A percentile compares a stretch with the other conserved stretches of the same genome.
These are phyloP conservation scores for Stagonosporopsis cucurbitacearum DNA, from an alignment of 2,329 filamentous ascomycete species.

Conservation along the genomic window DNA sequence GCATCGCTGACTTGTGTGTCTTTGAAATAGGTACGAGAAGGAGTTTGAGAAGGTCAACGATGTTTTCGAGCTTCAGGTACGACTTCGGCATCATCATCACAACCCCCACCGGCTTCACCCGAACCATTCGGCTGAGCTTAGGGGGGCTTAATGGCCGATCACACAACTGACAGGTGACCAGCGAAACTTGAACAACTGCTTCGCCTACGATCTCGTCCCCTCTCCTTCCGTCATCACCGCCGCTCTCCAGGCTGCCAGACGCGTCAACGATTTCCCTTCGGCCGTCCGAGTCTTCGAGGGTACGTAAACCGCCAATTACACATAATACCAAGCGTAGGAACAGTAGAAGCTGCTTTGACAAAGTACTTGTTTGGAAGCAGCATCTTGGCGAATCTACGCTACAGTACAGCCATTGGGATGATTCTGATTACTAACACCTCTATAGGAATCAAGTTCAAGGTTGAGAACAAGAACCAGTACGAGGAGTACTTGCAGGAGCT, in stretches of 20 bases:
- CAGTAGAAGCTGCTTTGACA: not conserved
- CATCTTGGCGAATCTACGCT: not conserved
- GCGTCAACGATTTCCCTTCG: constrained; percentile 98
- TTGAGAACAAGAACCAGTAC: constrained; percentile 98
- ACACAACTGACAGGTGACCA: constrained; percentile 48
- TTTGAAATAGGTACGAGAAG: constrained; percentile 85
- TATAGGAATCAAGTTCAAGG: constrained; percentile 96
- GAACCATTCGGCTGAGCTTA: constrained; percentile 16
- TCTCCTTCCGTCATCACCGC: constrained; percentile 89
- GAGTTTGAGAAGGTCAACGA: constrained; percentile 98
- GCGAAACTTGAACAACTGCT: constrained; percentile 99
- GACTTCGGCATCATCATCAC: constrained; percentile 35
- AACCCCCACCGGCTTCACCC: constrained; percentile 25
- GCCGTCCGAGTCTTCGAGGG: constrained; percentile 99
- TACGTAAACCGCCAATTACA: constrained; percentile 55
- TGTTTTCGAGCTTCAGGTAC: constrained; percentile 99
- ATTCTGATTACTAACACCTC: constrained; percentile 33
- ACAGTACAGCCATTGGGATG: constrained; percentile 14
- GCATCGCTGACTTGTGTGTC: constrained; percentile 35
- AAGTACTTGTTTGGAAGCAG: not conserved
- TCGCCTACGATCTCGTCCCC: constrained; percentile 99
- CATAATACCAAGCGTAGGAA: not conserved
- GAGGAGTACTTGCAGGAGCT: constrained; percentile 95
- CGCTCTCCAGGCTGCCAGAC: constrained; percentile 88
- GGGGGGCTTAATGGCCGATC: not conserved